Evolutionary conservation across 2,329 filamentous ascomycete species (phyloP), one percentile per base, ranked within the genome.

Genomic region (Akanthomyces dipterigenus): DNA sequence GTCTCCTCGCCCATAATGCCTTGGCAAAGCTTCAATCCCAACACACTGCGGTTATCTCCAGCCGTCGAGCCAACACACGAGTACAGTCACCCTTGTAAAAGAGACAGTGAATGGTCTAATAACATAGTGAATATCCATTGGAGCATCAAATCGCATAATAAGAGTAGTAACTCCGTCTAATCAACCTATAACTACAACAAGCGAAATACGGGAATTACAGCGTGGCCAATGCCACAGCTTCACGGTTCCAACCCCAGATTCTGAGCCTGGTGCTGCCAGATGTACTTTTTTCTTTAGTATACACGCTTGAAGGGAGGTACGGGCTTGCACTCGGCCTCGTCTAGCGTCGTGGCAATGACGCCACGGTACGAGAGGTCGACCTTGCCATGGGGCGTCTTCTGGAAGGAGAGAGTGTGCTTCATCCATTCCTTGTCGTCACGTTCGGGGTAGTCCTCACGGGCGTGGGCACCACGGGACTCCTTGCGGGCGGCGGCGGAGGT

Each of bases 401-500:
- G 95, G 89, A 89, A 99, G 67, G 88, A 91, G 64, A 99, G 85
- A 50, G 91, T 96, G 85, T 99, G 95, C 88, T 98, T 98, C 93
- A 97, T 97, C 93, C 93, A 98, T 77, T 96, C 89, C 77, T 88
- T 83, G 74, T 99, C 95, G 73, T 98, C 91, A 81, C 95, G 89
- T 20, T 98, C 93, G 62, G 93, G 93, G 84, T 77, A 98, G 75
- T 99, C 95, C 82, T 99, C 95, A 68, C 95, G 90, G 67, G 95
- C 95, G 78, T 99, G 95, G 26, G 95, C 95, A 74, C 95, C 95
- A 80, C 95, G 90, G 61, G 92, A 96, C 80, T 99, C 95, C 84
- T 96, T 96, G 73, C 95, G 88, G 80, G 93, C 93, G 63, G 92
- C 91, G 65, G 95, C 95, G 36, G 92, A 85, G 69, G 88, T 85